phyloP scores from a whole-genome alignment of 192 early-diverging fungal genomes.

The Entophlyctis helioformis region DNA sequence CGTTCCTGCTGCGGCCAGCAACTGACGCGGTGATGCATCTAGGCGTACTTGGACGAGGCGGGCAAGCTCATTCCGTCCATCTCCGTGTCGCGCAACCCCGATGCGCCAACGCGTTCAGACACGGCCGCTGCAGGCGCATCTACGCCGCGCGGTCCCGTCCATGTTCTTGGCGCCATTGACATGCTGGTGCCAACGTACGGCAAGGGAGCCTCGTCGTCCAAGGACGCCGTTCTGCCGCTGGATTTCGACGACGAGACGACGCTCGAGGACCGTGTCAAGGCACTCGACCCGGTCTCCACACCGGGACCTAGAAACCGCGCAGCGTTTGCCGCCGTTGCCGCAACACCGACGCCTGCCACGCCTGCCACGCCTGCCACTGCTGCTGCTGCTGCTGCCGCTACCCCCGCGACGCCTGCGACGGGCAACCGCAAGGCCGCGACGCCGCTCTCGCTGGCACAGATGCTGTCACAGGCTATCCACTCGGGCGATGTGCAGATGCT shows the following conservation, averaged over 20 bases:
- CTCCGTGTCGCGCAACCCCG: slow-evolving; percentile 3
- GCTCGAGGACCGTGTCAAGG: slow-evolving; percentile 26
- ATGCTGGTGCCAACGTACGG: slow-evolving; percentile 3
- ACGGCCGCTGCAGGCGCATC: background rate
- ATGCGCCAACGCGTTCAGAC: background rate
- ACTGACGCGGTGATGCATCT: background rate
- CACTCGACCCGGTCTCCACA: slow-evolving; percentile 9
- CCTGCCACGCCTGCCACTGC: no score
- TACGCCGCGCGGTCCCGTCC: background rate
- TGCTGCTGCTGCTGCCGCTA: no score
- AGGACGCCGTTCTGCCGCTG: background rate
- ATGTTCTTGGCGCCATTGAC: slow-evolving; percentile 8
- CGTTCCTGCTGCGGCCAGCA: background rate
- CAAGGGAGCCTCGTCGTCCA: background rate
- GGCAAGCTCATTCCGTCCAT: slow-evolving; percentile 1
- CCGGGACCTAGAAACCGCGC: background rate
- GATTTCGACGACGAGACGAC: slow-evolving; percentile 17
- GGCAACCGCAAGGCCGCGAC: no score
- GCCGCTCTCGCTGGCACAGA: slow-evolving; percentile 21
- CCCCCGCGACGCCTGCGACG: no score
- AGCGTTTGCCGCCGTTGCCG: background rate
- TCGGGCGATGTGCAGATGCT: slow-evolving; percentile 25
- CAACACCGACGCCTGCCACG: slow-evolving; percentile 3
- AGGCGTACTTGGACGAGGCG: slow-evolving; percentile 7
- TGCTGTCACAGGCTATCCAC: slow-evolving; percentile 30